These are phyloP conservation scores for Boletus rufocinnamomeus DNA, from an alignment of 768 basidiomycete species.

Conservation along the genomic window DNA sequence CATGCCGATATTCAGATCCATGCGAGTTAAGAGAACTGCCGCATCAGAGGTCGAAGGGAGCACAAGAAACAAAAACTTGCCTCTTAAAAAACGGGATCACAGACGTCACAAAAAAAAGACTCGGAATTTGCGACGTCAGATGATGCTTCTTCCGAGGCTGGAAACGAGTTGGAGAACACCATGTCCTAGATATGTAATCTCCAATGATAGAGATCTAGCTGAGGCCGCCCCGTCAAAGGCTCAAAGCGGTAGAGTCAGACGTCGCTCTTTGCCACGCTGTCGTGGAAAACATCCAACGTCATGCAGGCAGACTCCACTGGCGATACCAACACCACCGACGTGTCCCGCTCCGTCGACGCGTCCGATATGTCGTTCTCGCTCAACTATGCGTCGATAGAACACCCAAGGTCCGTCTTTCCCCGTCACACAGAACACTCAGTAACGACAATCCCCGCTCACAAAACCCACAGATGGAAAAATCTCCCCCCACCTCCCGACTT, in stretches of 20 bases:
- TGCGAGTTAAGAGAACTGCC: background rate
- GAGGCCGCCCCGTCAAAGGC: no score
- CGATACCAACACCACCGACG: background rate
- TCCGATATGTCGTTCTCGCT: constrained; percentile 31
- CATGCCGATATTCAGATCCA: background rate
- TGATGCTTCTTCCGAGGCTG: background rate
- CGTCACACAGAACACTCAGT: accelerated
- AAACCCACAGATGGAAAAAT: constrained; percentile 54
- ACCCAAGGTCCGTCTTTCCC: constrained; percentile 23
- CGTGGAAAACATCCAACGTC: background rate
- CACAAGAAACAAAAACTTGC: no score
- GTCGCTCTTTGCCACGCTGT: background rate
- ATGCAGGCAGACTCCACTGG: background rate
- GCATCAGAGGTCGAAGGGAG: background rate
- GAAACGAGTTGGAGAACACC: no score
- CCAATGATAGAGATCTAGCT: background rate
- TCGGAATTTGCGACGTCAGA: background rate
- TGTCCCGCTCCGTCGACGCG: background rate
- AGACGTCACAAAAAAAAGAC: no score
- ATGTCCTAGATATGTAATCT: no score
- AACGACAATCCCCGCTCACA: background rate
- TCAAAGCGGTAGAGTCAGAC: no score
- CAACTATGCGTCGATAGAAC: constrained; percentile 35
- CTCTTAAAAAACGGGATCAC: no score
- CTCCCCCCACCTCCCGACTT: constrained; percentile 73